These are phyloP conservation scores for Eustoma russellianum DNA, from an alignment of 257 asterid genomes.

Conservation along the genomic window DNA sequence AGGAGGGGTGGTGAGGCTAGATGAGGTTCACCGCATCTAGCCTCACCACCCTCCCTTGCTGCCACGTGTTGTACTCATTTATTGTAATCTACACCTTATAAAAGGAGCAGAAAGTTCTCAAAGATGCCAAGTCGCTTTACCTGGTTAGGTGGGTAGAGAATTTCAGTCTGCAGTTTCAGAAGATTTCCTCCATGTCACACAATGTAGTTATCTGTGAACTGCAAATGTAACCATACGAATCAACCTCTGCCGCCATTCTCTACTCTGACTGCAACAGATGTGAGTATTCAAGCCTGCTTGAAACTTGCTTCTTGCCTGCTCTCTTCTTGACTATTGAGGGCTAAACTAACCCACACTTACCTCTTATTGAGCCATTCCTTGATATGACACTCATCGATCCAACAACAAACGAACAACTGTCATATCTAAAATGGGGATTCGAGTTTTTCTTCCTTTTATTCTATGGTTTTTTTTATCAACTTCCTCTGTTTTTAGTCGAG, in stretches of 20 bases:
- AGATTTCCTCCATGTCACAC: constrained; percentile 52
- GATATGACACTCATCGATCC: too few relatives aligned
- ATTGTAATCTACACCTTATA: constrained; percentile 13
- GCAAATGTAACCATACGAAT: not conserved
- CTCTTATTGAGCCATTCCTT: too few relatives aligned
- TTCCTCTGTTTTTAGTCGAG: too few relatives aligned
- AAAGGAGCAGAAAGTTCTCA: constrained; percentile 8
- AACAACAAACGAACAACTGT: too few relatives aligned
- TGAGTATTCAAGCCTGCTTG: constrained; percentile 12
- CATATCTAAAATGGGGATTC: too few relatives aligned
- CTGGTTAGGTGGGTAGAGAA: constrained; percentile 36
- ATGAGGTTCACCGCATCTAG: too few relatives aligned
- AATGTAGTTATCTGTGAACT: constrained; percentile 9
- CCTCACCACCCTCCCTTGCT: too few relatives aligned
- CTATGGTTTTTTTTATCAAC: too few relatives aligned
- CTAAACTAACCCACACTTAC: not conserved
- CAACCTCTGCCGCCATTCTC: constrained; percentile 11
- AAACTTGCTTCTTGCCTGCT: constrained; percentile 26
- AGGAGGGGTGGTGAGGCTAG: not conserved
- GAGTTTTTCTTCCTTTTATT: too few relatives aligned
- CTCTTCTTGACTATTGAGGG: constrained; percentile 5
- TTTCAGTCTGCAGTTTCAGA: constrained; percentile 20
- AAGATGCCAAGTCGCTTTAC: constrained; percentile 45
- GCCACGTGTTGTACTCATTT: not conserved
- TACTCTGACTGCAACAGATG: constrained; percentile 12